A percentile compares a stretch with the other conserved stretches of the same genome.
Conservation (phyloP, 306 rosid genomes). For the Boehmeria nivea region DNA sequence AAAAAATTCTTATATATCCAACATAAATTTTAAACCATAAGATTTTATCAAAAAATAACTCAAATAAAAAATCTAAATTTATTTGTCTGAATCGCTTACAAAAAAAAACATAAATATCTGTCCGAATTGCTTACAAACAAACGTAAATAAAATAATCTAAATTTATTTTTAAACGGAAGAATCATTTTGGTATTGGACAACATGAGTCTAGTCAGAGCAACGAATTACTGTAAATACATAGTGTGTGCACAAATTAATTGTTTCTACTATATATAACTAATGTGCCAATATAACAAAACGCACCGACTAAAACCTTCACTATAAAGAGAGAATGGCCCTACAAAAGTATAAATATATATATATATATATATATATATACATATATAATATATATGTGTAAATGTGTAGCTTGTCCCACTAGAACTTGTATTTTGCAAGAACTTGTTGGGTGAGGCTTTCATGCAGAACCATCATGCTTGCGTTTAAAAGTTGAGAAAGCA, state of each 20-base stretch:
- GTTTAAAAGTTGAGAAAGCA: slow-evolving; percentile 40
- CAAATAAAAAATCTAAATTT: too few species aligned
- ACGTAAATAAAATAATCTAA: too few species aligned
- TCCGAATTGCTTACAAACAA: too few species aligned
- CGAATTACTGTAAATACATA: too few species aligned
- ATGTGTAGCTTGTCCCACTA: slow-evolving; percentile 42
- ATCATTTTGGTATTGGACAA: neutral
- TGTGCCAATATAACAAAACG: slow-evolving; percentile 21
- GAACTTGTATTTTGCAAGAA: slow-evolving; percentile 43
- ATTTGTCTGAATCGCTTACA: too few species aligned
- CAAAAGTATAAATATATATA: neutral
- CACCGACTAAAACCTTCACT: slow-evolving; percentile 44
- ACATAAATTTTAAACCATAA: too few species aligned
- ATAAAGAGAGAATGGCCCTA: slow-evolving; percentile 33
- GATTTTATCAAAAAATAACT: too few species aligned
- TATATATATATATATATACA: neutral
- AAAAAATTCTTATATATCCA: too few species aligned
- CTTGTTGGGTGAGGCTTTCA: slow-evolving; percentile 29
- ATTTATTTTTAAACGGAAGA: too few species aligned
- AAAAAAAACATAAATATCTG: too few species aligned
- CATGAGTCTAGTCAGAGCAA: slow-evolving; percentile 9
- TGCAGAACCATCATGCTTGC: slow-evolving; percentile 43
- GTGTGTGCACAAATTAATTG: neutral
- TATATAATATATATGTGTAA: neutral
- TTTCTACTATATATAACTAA: neutral